A percentile compares a stretch with the other conserved stretches of the same genome.
phyloP scores from a whole-genome alignment of 2,329 filamentous ascomycete species.

The Aspergillus niger region DNA sequence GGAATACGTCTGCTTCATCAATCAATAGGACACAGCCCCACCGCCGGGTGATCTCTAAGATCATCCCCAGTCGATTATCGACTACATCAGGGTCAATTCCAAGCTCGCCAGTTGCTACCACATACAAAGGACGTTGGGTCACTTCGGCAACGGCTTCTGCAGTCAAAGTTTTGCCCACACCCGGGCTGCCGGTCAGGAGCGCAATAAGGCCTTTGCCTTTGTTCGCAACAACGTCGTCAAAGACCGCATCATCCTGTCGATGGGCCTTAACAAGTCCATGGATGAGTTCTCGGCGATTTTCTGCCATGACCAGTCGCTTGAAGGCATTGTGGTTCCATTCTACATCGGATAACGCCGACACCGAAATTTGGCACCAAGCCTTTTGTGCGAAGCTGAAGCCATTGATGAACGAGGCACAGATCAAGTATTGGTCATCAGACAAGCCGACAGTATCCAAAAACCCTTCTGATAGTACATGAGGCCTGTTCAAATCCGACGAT shows the following conservation, averaged over 20 bases:
- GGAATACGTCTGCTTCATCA: not conserved
- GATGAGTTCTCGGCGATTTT: slow-evolving; percentile 1
- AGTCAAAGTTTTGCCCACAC: slow-evolving; percentile 2
- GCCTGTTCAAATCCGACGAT: not conserved
- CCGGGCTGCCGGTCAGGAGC: not conserved
- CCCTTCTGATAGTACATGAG: not conserved
- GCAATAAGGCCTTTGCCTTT: slow-evolving; percentile 5
- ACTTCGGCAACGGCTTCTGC: slow-evolving; percentile 9
- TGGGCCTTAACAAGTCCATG: slow-evolving; percentile 1
- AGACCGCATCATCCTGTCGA: not conserved
- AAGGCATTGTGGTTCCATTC: slow-evolving; percentile 5
- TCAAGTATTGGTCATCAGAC: not conserved
- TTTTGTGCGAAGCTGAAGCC: slow-evolving; percentile 1
- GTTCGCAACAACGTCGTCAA: slow-evolving; percentile 1
- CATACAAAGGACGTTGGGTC: not conserved
- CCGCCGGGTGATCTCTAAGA: not conserved
- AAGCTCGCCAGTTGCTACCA: slow-evolving; percentile 1
- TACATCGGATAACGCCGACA: not conserved
- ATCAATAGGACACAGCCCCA: slow-evolving; percentile 4
- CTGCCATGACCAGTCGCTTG: slow-evolving; percentile 1
- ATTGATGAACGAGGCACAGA: not conserved
- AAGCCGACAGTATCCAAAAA: not conserved
- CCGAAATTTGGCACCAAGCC: slow-evolving; percentile 1
- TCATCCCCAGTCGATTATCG: not conserved
- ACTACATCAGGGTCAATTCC: not conserved